Conservation (phyloP, 2,329 filamentous ascomycete species). For the Ramularia endophylla region DNA sequence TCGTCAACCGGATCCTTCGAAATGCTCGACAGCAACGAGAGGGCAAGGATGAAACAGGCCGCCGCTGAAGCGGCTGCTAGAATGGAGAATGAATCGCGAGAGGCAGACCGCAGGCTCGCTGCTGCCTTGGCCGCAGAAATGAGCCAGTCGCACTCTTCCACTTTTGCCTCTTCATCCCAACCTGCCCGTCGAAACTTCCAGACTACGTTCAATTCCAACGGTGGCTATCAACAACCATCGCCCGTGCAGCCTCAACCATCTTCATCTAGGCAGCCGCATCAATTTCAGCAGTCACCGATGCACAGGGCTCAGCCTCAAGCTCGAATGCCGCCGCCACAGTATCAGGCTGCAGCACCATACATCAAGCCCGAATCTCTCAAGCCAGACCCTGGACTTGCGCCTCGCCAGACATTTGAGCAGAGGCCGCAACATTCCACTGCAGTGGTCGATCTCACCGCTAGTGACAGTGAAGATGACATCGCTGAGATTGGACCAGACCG, state of each 20-base stretch:
- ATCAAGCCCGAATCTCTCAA: slow-evolving; percentile 4
- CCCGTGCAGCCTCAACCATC: slow-evolving; percentile 11
- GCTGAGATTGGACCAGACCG: slow-evolving; percentile 20
- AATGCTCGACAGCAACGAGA: slow-evolving; percentile 8
- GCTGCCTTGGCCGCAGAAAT: slow-evolving; percentile 24
- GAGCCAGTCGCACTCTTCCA: slow-evolving; percentile 14
- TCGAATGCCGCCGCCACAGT: background rate
- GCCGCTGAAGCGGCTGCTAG: slow-evolving; percentile 10
- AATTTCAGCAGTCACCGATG: background rate
- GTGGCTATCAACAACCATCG: slow-evolving; percentile 19
- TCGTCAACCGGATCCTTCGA: slow-evolving; percentile 23
- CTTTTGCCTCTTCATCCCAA: slow-evolving; percentile 11
- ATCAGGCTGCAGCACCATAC: background rate
- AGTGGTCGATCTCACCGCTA: slow-evolving; percentile 28
- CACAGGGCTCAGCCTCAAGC: slow-evolving; percentile 5
- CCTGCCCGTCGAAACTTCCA: slow-evolving; percentile 24
- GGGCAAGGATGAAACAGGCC: slow-evolving; percentile 10
- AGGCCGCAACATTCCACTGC: slow-evolving; percentile 9
- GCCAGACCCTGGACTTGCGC: slow-evolving; percentile 8
- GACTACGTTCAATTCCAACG: slow-evolving; percentile 25
- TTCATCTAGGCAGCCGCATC: slow-evolving; percentile 4
- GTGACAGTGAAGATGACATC: slow-evolving; percentile 27
- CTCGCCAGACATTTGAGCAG: slow-evolving; percentile 11
- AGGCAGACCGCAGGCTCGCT: slow-evolving; percentile 24
- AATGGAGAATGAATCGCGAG: slow-evolving; percentile 13